A percentile compares a stretch with the other conserved stretches of the same genome.
These are phyloP conservation scores for Xylaria sp. DNA, from an alignment of 2,329 filamentous ascomycete genomes.

Conservation along the genomic window DNA sequence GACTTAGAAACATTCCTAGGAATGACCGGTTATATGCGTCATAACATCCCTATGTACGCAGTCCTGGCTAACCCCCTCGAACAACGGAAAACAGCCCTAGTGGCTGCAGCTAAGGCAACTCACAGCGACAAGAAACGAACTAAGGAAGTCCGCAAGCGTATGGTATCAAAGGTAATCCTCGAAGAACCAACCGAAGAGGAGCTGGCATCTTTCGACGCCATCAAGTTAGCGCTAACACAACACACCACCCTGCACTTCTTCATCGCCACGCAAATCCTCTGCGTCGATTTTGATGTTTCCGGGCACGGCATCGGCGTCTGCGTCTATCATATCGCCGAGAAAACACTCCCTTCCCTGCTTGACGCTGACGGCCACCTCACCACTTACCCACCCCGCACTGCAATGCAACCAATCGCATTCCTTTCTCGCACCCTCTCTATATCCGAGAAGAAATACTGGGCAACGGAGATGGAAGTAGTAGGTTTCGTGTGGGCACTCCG, in stretches of 20 bases:
- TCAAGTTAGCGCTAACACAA: neutral
- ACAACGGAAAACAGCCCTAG: neutral
- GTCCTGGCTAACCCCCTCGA: neutral
- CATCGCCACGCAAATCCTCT: neutral
- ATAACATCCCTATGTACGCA: neutral
- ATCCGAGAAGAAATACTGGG: too few relatives aligned
- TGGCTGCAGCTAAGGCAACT: neutral
- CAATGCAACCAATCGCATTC: too few relatives aligned
- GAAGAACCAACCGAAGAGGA: neutral
- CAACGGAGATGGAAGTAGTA: too few relatives aligned
- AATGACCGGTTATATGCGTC: neutral
- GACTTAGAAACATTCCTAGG: neutral
- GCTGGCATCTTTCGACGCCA: neutral
- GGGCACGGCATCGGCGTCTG: neutral
- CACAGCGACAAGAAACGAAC: neutral
- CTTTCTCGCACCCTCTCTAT: too few relatives aligned
- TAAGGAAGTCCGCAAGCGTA: neutral
- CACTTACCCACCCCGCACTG: too few relatives aligned
- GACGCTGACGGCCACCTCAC: too few relatives aligned
- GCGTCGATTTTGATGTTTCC: neutral
- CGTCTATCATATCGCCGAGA: neutral
- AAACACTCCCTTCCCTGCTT: too few relatives aligned
- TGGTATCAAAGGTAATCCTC: neutral
- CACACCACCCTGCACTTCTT: neutral
- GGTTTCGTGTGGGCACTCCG: too few relatives aligned